Evolutionary conservation across 768 basidiomycete genomes (phyloP), one percentile per base, ranked within the genome.

Genomic region (Leucocoprinus birnbaumii): DNA sequence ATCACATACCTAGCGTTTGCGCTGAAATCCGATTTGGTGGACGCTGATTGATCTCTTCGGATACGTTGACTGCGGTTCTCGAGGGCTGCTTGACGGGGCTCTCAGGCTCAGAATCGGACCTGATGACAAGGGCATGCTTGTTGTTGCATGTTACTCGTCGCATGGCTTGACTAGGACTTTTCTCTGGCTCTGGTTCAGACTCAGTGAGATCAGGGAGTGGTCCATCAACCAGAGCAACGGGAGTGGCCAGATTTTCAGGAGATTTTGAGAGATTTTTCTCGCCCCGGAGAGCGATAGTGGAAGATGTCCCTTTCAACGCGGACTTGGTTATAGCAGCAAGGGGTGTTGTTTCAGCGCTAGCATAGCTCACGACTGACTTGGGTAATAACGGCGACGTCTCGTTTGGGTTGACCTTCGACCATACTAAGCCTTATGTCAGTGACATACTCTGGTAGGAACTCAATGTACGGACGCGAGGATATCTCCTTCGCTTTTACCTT

Each of bases 301-400:
- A 31, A 31, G 31, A 22, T 1, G 18, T 11, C 10, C 14, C 21
- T 7, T 24, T 21, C 19, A 1, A 35, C 16, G 31, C n/a, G 18
- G 26, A 34, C 1, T 43, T 35, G 8, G 42, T 2, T 13, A 19
- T 22, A 24, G 34, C 51, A 19, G 6, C 6, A 21, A 14, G 42
- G 9, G 51, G 14, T 9, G 9, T 24, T 10, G n/a, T 22, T 14
- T 27, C n/a, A 35, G 16, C 44, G 13, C 9, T 22, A 19, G 18
- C 43, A 6, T 4, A 21, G 19, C 27, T 22, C 37, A 22, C 22
- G 21, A 40, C 40, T 18, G 26, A 34, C 31, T 38, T 42, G 10
- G 40, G 25, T 34, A 49, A 43, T 19, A 55, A 27, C 14, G 54
- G 54, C 14, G 54, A 55, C 11, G 54, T 55, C 11, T 55, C 54